These are phyloP conservation scores for Volutella citrinella DNA, from an alignment of 2,329 filamentous ascomycete species.

Conservation along the genomic window DNA sequence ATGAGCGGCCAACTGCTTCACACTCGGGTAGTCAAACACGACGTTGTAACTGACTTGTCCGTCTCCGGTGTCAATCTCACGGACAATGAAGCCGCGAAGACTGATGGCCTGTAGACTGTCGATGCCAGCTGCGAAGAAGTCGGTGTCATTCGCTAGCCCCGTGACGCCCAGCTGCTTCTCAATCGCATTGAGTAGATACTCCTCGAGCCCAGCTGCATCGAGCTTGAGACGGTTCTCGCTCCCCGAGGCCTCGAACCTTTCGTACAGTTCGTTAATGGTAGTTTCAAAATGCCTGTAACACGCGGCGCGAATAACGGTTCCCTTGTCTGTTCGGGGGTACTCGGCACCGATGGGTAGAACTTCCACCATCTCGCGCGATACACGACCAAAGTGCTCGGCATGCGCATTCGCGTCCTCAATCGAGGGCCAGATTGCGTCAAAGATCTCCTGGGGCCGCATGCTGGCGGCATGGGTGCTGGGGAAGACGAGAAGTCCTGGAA, in stretches of 20 bases:
- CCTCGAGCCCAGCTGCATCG: conserved; percentile 25
- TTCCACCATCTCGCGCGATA: conserved; percentile 51
- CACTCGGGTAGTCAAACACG: conserved; percentile 49
- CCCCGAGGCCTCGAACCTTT: conserved; percentile 9
- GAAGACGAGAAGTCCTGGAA: conserved; percentile 52
- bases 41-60: conserved; percentile 50
- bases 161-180: conserved; percentile 4
- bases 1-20: conserved; percentile 11
- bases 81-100: conserved; percentile 48
- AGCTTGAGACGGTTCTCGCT: conserved; percentile 1
- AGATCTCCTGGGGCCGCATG: conserved; percentile 40
- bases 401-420: conserved; percentile 47
- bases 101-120: conserved; percentile 57
- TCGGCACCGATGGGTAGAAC: conserved; percentile 42
- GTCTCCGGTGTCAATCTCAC: conserved; percentile 45
- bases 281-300: conserved; percentile 42
- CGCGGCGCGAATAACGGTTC: conserved; percentile 46
- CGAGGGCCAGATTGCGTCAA: conserved; percentile 45
- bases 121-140: conserved; percentile 56
- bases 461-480: conserved; percentile 39
- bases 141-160: conserved; percentile 35
- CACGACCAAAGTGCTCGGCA: conserved; percentile 50
- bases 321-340: conserved; percentile 50
- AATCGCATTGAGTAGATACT: conserved; percentile 32
- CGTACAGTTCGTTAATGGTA: conserved; percentile 39